Evolutionary conservation across 306 rosid species (phyloP).

Genomic region (Chamaecrista fasciculata): DNA sequence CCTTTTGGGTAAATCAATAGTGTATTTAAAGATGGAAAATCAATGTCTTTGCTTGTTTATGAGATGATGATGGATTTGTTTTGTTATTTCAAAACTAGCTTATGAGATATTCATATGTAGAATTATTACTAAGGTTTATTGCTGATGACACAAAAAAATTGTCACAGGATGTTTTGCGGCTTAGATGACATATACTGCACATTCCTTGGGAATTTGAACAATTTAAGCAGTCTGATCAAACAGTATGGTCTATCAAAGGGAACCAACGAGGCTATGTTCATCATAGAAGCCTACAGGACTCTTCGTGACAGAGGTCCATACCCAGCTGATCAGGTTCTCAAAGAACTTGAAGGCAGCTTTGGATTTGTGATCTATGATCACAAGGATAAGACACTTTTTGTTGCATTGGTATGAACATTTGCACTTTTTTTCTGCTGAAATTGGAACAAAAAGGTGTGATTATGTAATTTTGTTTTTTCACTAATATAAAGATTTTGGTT

Average conservation of each 20-base stretch:
- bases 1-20: neutral
- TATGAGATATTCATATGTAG: neutral
- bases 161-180: slow-evolving; percentile 77
- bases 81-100: neutral
- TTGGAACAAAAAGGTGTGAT: neutral
- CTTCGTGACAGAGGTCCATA: slow-evolving; percentile 89
- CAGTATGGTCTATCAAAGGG: slow-evolving; percentile 78
- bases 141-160: slow-evolving; percentile 4
- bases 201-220: slow-evolving; percentile 68
- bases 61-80: neutral
- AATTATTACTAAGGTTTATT: neutral
- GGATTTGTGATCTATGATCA: slow-evolving; percentile 74
- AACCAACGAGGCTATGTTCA: slow-evolving; percentile 72
- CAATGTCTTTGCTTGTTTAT: neutral
- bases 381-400: slow-evolving; percentile 64
- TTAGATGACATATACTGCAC: slow-evolving; percentile 73
- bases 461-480: neutral
- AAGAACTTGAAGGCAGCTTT: slow-evolving; percentile 80
- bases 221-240: slow-evolving; percentile 62
- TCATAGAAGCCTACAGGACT: slow-evolving; percentile 78
- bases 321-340: slow-evolving; percentile 94
- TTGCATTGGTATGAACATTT: slow-evolving; percentile 54
- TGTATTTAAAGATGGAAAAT: too few relatives aligned
- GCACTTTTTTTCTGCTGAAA: neutral
- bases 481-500: slow-evolving; percentile 6